phyloP scores from a whole-genome alignment of 306 rosid species.

The Cucurbita maxima region DNA sequence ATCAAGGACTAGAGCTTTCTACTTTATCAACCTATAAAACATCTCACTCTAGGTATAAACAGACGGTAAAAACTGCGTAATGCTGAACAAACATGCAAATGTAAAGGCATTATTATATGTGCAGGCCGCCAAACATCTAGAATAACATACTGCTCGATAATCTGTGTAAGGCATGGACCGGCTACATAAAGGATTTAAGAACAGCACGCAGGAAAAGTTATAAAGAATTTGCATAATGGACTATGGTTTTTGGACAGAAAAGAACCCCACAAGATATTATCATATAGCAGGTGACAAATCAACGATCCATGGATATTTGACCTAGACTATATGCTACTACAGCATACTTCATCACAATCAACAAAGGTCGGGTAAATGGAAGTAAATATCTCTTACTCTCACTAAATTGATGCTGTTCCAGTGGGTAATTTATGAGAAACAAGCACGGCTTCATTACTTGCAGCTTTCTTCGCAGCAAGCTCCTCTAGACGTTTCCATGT shows the following conservation, averaged over 20 bases:
- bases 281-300: background rate
- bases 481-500: conserved; percentile 48
- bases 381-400: background rate
- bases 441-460: conserved; percentile 24
- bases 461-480: conserved; percentile 36
- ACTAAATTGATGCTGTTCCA: conserved; percentile 4
- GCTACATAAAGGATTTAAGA: background rate
- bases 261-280: conserved; percentile 4
- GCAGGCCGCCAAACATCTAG: background rate
- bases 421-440: conserved; percentile 10
- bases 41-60: background rate
- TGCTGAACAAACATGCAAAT: background rate
- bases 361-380: background rate
- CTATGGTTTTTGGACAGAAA: background rate
- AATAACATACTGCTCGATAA: background rate
- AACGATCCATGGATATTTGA: background rate
- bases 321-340: conserved; percentile 5
- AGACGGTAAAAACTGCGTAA: background rate
- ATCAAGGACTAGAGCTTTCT: background rate
- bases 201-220: background rate
- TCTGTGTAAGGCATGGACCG: background rate
- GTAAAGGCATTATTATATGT: background rate
- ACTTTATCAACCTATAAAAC: background rate
- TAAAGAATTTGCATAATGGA: conserved; percentile 1
- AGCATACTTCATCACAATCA: background rate